Evolutionary conservation across 495 filamentous ascomycete species (phyloP).

Genomic region (Tuber brumale): DNA sequence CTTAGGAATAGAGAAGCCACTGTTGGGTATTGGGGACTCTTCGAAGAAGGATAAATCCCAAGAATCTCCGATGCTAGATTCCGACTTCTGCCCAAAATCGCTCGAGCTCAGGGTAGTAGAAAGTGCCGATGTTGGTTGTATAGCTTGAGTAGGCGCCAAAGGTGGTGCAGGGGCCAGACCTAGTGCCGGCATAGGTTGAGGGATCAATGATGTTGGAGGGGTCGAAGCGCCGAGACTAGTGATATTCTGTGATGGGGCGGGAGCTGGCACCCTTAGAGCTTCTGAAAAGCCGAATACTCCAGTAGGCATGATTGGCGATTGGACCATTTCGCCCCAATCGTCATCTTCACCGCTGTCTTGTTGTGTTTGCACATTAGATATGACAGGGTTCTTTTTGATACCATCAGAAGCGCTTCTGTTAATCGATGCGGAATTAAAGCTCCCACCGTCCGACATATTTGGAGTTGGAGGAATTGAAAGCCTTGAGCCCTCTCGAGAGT

Average conservation of each 20-base stretch:
- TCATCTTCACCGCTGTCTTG: conserved; percentile 40
- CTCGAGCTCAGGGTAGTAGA: neutral
- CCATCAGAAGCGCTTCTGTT: neutral
- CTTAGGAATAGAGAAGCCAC: neutral
- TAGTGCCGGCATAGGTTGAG: conserved; percentile 5
- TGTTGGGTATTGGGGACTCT: conserved; percentile 13
- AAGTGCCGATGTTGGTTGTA: neutral
- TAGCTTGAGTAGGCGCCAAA: neutral
- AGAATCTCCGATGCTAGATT: conserved; percentile 15
- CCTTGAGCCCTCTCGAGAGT: neutral
- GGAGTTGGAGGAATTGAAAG: neutral
- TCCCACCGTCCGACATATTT: neutral
- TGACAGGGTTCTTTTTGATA: neutral
- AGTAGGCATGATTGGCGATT: conserved; percentile 36
- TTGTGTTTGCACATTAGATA: conserved; percentile 8
- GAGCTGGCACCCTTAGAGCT: neutral
- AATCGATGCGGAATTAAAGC: conserved; percentile 17
- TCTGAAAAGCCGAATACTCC: conserved; percentile 17
- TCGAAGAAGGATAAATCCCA: conserved; percentile 42
- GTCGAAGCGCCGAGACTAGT: conserved; percentile 17
- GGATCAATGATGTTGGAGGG: conserved; percentile 7
- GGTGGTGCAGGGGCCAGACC: neutral
- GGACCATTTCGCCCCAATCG: conserved; percentile 46
- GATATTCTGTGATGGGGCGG: conserved; percentile 14
- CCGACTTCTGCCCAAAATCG: neutral